These are phyloP conservation scores for Penicillium sp. DNA, from an alignment of 2,329 filamentous ascomycete species.

Conservation along the genomic window DNA sequence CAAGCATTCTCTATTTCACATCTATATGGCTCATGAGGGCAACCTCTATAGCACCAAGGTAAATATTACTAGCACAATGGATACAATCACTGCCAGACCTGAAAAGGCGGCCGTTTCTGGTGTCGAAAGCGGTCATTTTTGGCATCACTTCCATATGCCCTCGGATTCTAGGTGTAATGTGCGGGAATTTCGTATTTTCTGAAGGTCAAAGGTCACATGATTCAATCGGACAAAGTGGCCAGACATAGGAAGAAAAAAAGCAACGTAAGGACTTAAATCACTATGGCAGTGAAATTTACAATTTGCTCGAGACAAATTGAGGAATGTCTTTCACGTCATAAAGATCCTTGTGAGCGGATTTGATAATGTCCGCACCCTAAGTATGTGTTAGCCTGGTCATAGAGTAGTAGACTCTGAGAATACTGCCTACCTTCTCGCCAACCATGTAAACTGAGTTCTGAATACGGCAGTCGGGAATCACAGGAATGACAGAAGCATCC, in stretches of 20 bases:
- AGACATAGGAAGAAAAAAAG: not conserved
- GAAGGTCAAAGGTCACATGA: not conserved
- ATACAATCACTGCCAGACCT: too few relatives aligned
- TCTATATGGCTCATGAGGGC: too few relatives aligned
- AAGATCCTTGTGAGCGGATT: constrained; percentile 24
- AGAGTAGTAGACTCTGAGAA: not conserved
- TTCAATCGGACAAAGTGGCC: not conserved
- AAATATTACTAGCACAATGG: too few relatives aligned
- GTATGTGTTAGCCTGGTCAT: constrained; percentile 2
- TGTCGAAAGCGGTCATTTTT: too few relatives aligned
- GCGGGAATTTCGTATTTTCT: not conserved
- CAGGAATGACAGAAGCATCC: constrained; percentile 58
- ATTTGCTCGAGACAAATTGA: constrained; percentile 18
- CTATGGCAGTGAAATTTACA: constrained; percentile 2
- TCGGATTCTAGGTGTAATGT: not conserved
- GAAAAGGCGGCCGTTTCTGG: too few relatives aligned
- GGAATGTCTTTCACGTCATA: constrained; percentile 24
- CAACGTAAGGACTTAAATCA: not conserved
- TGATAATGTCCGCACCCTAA: constrained; percentile 32
- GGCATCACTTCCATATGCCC: too few relatives aligned
- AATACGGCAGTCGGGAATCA: constrained; percentile 57
- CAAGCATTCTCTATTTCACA: too few relatives aligned
- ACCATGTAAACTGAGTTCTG: constrained; percentile 63
- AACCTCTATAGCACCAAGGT: too few relatives aligned
- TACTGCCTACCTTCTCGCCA: constrained; percentile 48